Evolutionary conservation across 139 green algal genomes (phyloP), one percentile per base, ranked within the genome.

Genomic region (Chlamydomonas schloesseri): DNA sequence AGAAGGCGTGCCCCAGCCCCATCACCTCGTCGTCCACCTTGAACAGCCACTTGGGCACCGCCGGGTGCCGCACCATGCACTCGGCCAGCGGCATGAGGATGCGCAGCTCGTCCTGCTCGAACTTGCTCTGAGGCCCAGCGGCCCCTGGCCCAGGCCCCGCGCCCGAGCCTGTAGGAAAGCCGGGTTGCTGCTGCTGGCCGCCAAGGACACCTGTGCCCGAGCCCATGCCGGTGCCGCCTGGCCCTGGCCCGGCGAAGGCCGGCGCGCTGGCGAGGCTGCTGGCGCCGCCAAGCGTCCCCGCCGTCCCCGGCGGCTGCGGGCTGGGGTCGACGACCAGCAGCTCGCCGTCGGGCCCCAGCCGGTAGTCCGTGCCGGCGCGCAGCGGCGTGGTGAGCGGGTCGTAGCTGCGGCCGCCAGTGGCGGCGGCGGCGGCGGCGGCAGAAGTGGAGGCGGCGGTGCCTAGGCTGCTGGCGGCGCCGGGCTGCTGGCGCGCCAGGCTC

Each of bases 11-110:
- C 37, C 92, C 92, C 13, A 65, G 55, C 10, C 88, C 89, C 42
- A 86, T 76, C 20, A 86, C 58, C 77, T 94, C 92, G 83, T 95
- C 88, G 71, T 95, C 92, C 34, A 96, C 81, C 87, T 96, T 94
- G 68, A 94, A 81, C 53, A 93, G 69, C 91, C 93, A 94, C n/a
- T 87, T 87, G 33, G 64, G 72, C 57, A 91, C 84, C 18, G 36
- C 17, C 0, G 89, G 90, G 47, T 88, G 62, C 42, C 84, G 81
- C 50, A 93, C 85, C 36, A 93, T 89, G 14, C 69, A 81, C 60
- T 88, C 84, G 15, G 84, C 80, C 55, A 90, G 33, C 69, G 46
- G 10, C 71, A 84, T 70, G 23, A 92, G 69, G 13, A 92, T 65
- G 13, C 73, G 67, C 37, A 70, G 79, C 60, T 89, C 88, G 47